Conservation (phyloP, 2,329 filamentous ascomycete species). For the Exophiala calicioides region DNA sequence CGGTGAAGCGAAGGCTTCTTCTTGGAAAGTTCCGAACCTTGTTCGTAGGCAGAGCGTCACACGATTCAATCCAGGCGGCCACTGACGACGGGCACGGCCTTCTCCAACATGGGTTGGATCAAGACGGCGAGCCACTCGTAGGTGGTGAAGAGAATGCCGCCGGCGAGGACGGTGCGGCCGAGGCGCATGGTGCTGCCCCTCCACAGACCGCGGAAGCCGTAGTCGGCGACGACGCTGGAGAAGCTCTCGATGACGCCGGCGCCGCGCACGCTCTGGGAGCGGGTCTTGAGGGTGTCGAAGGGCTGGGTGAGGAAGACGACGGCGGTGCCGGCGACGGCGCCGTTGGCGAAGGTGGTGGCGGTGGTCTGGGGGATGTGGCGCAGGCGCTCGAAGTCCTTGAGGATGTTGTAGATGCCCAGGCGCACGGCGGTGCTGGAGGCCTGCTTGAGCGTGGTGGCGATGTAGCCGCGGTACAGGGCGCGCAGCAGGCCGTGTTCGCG, state of each 20-base stretch:
- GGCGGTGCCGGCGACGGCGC: conserved; percentile 58
- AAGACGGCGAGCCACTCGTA: conserved; percentile 60
- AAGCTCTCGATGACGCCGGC: conserved; percentile 60
- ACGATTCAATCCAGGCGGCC: conserved; percentile 1
- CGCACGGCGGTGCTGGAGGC: conserved; percentile 62
- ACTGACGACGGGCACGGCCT: conserved; percentile 13
- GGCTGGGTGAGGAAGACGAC: conserved; percentile 48
- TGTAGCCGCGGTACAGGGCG: conserved; percentile 60
- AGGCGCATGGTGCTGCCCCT: conserved; percentile 68
- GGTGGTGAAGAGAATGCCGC: conserved; percentile 66
- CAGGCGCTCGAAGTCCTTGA: conserved; percentile 60
- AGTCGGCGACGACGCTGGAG: conserved; percentile 55
- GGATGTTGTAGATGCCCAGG: conserved; percentile 64
- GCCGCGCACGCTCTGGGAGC: conserved; percentile 54
- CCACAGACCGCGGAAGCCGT: conserved; percentile 64
- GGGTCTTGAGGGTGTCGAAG: conserved; percentile 47
- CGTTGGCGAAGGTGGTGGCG: conserved; percentile 61
- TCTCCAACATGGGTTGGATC: conserved; percentile 42
- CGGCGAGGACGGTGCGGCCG: conserved; percentile 63
- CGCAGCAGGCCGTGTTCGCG: conserved; percentile 54
- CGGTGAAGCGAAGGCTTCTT: no score
- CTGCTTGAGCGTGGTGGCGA: conserved; percentile 64
- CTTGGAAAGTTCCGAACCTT: no score
- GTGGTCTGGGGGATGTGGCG: conserved; percentile 53
- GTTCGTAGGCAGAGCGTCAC: no score